phyloP scores from a whole-genome alignment of 2,329 filamentous ascomycete genomes.

The Pseudogymnoascus destructans region DNA sequence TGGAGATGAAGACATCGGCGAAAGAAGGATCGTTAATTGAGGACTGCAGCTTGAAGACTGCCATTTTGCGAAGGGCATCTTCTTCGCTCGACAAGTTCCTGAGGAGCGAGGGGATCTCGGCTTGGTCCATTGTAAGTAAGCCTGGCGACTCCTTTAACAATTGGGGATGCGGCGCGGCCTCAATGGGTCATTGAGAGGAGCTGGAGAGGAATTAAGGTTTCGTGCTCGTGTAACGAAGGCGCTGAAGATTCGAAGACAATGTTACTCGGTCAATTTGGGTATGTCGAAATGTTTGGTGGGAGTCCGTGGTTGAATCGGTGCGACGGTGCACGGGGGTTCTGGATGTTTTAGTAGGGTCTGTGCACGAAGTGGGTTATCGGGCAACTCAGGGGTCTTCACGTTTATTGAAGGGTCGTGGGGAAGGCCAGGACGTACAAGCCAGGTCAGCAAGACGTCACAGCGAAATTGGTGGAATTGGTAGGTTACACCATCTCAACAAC shows the following conservation, averaged over 20 bases:
- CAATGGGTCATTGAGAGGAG: constrained; percentile 3
- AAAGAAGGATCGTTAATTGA: constrained; percentile 94
- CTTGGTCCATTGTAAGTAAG: constrained; percentile 43
- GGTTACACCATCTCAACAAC: background rate
- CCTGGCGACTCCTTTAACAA: background rate
- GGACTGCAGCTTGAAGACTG: constrained; percentile 92
- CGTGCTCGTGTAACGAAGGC: background rate
- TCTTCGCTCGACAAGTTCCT: constrained; percentile 55
- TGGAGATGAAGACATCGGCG: constrained; percentile 88
- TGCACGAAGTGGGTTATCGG: background rate
- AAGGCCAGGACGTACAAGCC: background rate
- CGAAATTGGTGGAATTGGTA: background rate
- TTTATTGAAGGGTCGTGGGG: background rate
- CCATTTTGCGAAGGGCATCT: constrained; percentile 94
- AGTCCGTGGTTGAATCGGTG: background rate
- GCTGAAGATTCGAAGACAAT: background rate
- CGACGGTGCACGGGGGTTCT: constrained; percentile 1
- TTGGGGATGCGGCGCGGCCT: background rate
- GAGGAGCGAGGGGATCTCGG: constrained; percentile 52
- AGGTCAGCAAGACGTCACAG: background rate
- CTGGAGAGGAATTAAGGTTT: background rate
- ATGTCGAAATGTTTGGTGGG: background rate
- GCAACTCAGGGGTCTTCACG: background rate
- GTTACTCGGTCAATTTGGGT: background rate
- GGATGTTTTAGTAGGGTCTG: constrained; percentile 4